Evolutionary conservation across 257 asterid species (phyloP).

Genomic region (Nicotiana otophora): DNA sequence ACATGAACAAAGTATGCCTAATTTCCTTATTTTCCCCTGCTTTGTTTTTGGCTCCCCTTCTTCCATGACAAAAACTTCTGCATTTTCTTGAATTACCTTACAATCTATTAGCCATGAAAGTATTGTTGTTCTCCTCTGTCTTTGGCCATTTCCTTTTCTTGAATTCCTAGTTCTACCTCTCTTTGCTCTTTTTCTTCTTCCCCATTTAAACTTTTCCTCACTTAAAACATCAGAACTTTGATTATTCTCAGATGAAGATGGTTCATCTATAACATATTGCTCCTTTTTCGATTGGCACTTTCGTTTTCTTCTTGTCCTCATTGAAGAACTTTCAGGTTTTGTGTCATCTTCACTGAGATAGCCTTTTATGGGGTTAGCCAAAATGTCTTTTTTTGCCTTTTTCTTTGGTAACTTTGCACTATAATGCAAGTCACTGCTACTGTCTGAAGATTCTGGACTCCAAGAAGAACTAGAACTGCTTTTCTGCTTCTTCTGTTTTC

Average conservation of each 20-base stretch:
- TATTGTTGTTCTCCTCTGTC: conserved; percentile 27
- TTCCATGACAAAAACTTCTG: conserved; percentile 11
- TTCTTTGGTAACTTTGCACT: neutral
- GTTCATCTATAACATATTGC: neutral
- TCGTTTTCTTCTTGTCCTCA: neutral
- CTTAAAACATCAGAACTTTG: neutral
- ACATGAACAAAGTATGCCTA: conserved; percentile 43
- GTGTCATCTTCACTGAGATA: neutral
- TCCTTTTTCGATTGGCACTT: neutral
- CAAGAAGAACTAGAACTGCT: conserved; percentile 1
- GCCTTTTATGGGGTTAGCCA: neutral
- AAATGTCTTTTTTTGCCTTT: neutral
- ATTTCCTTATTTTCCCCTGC: conserved; percentile 32
- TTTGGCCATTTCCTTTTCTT: neutral
- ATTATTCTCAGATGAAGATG: neutral
- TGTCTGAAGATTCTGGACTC: neutral
- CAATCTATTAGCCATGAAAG: conserved; percentile 46
- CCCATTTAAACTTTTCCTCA: neutral
- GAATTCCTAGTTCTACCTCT: neutral
- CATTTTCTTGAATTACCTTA: conserved; percentile 25
- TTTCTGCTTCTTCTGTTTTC: neutral
- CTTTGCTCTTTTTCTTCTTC: neutral
- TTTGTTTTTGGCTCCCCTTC: conserved; percentile 10
- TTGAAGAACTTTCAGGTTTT: neutral
- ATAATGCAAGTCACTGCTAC: neutral